Percentiles rank a stretch among this genome's conserved stretches.
Conservation (phyloP, 176 grass and related monocot species). For the Aegilops tauschii region DNA sequence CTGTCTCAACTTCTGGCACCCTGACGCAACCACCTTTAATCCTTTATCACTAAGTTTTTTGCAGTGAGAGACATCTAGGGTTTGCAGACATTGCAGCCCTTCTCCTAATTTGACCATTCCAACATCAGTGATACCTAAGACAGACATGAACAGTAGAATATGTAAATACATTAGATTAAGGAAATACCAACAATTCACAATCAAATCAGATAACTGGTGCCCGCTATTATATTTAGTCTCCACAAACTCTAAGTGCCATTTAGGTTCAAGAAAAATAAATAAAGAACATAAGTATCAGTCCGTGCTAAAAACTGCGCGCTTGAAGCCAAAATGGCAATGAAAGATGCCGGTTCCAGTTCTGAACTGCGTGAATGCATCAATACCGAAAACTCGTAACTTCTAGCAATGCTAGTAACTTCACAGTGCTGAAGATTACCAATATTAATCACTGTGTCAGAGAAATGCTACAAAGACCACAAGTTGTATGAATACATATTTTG, state of each 20-base stretch:
- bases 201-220: background rate
- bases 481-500: slow-evolving; percentile 6
- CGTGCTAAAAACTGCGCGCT: background rate
- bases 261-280: background rate
- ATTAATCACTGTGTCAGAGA: background rate
- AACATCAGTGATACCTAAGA: slow-evolving; percentile 60
- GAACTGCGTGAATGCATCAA: background rate
- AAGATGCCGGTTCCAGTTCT: background rate
- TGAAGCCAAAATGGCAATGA: background rate
- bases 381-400: background rate
- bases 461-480: slow-evolving; percentile 3
- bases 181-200: background rate
- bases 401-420: background rate
- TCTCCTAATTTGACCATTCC: slow-evolving; percentile 61
- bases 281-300: background rate
- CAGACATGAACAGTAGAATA: slow-evolving; percentile 4
- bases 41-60: slow-evolving; percentile 82
- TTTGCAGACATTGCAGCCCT: slow-evolving; percentile 53
- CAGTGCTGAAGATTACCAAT: background rate
- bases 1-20: slow-evolving; percentile 60
- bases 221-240: background rate
- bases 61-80: slow-evolving; percentile 79
- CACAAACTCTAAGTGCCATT: background rate
- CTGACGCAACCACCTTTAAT: slow-evolving; percentile 45
- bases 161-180: background rate